These are phyloP conservation scores for Botrytis byssoidea DNA, from an alignment of 2,329 filamentous ascomycete genomes.

Conservation along the genomic window DNA sequence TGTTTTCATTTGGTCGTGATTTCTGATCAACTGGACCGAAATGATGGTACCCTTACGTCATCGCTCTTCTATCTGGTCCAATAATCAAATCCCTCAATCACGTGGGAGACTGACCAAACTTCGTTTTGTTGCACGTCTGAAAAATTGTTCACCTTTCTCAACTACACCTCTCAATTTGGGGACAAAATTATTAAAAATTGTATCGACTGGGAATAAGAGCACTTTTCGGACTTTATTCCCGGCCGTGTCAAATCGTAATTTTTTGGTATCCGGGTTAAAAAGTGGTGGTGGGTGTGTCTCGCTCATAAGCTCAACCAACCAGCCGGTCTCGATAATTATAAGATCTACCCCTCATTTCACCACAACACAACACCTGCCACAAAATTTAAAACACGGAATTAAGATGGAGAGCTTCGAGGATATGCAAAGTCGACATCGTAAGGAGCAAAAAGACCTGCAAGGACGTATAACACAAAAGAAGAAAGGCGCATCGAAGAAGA, in stretches of 20 bases:
- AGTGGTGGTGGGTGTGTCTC: neutral
- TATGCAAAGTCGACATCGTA: constrained; percentile 76
- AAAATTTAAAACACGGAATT: neutral
- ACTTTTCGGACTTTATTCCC: neutral
- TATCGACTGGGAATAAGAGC: constrained; percentile 1
- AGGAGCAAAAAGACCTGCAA: constrained; percentile 85
- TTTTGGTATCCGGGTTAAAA: neutral
- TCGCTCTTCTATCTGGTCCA: neutral
- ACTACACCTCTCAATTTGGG: neutral
- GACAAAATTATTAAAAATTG: neutral
- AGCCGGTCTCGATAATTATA: neutral
- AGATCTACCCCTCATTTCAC: constrained; percentile 1
- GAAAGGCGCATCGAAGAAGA: constrained; percentile 92
- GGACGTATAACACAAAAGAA: constrained; percentile 89
- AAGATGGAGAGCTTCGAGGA: constrained; percentile 65
- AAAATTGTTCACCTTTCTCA: neutral
- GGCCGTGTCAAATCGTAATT: neutral
- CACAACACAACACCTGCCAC: neutral
- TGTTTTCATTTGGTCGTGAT: neutral
- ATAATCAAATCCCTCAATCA: neutral
- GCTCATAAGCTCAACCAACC: neutral
- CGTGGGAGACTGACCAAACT: neutral
- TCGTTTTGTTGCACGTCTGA: neutral
- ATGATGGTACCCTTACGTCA: neutral
- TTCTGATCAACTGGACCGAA: neutral